Base-by-base conservation (phyloP, 1,284 basidiomycete species). In the Moesziomyces parantarcticus region DNA sequence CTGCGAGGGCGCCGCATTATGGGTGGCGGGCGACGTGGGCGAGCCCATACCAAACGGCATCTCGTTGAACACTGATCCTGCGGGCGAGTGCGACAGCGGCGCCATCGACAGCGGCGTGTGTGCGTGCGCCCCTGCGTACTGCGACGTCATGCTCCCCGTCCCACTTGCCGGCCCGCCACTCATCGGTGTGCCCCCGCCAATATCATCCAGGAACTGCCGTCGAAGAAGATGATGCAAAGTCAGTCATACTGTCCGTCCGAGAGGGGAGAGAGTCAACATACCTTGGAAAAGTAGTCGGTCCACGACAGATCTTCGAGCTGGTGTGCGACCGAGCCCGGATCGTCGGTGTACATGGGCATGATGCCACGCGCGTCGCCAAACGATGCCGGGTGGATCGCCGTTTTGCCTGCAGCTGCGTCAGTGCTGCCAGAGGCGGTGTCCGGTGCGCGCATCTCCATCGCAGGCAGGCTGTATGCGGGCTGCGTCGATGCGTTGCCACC, bases 271-370 rank as follows among this genome's bases (percentile, higher is more conserved):
- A n/a, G n/a, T n/a, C n/a, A n/a, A n/a, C 39, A 20, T 34, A 58
- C 42, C 49, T 59, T 64, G 45, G 70, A 68, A 52, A 74, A 74
- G 49, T 74, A 70, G 36, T 75, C 72, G 36, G 63, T 75, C 72
- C 72, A 75, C 26, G 67, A 60, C 3, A 75, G 61, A 42, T 71
- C 72, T 26, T 75, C 72, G 13, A 75, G 54, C 29, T 68, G 70
- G 41, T 74, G 65, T 45, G 50, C 55, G 11, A 47, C 51, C 22
- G 70, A 67, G 32, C 64, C 64, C 8, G 59, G 53, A 45, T 73
- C 70, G 29, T 65, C 66, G 21, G 58, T 49, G 43, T 58, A 69
- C 20, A 75, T 26, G 7, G 66, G 62, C 72, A 69, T 62, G 48
- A 75, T 75, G 1, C 66, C 72, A 13, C 63, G 56, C 2, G 66